Base-by-base conservation (phyloP, 1,284 basidiomycete species). In the Omphalotus olearius region DNA sequence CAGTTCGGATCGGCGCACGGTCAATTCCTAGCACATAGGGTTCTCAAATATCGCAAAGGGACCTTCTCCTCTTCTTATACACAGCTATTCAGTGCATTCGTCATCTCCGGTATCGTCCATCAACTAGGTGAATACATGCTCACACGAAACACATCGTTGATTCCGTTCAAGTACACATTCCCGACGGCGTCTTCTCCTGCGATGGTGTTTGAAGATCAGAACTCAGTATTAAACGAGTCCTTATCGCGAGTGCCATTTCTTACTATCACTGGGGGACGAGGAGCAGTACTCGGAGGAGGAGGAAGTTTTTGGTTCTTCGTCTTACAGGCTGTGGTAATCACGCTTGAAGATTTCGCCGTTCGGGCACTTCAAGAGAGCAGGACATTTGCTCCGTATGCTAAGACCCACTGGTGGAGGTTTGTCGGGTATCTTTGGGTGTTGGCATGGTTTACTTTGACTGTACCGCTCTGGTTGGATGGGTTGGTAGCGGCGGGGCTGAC, bases 401-500 rank as follows among this genome's bases (percentile, higher is more conserved):
- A 38, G 30, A 14, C 14, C 39, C n/a, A 17, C 7, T 13, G 36
- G 28, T 43, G 37, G 14, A 17, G 28, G 26, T 43, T 17, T 25
- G n/a, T 50, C 9, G 48, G 48, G 28, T 50, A 50, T n/a, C 13
- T 23, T 2, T 50, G 48, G 48, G 43, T 42, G 13, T 16, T 50
- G 6, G 33, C 11, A 9, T 50, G 48, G 48, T 44, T 50, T 35
- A 50, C 33, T 11, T 50, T 33, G 30, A 33, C 30, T 33, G 13
- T 33, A 33, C 30, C 30, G 30, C 30, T 33, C 7, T 33, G 30
- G 30, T 13, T 33, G 30, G 13, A 33, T 33, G 30, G 30, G 7
- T 13, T 33, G 30, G 30, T 33, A 10, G 13, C 30, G 30, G 30
- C 30, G 13, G 30, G 30, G 30, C 30, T 33, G 30, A 33, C 9